These are phyloP conservation scores for Penicillium arizonense DNA, from an alignment of 495 filamentous ascomycete species.

Conservation along the genomic window DNA sequence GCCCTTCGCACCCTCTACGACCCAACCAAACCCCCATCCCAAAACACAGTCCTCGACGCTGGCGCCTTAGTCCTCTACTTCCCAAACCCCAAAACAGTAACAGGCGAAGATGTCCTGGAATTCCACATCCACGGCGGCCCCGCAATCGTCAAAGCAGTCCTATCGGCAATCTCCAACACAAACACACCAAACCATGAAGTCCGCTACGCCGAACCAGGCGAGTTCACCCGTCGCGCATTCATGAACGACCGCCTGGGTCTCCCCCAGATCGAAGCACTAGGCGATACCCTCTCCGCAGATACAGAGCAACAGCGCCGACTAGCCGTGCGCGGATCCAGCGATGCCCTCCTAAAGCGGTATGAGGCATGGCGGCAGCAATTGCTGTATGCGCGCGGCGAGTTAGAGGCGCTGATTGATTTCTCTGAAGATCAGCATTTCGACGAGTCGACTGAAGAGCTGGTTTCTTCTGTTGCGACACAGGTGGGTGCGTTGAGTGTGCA, in stretches of 20 bases:
- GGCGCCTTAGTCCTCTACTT: conserved; percentile 86
- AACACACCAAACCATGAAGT: conserved; percentile 39
- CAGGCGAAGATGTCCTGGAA: conserved; percentile 90
- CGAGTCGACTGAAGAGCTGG: conserved; percentile 71
- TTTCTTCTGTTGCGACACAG: conserved; percentile 62
- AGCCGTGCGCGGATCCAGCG: conserved; percentile 74
- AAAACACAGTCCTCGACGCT: conserved; percentile 67
- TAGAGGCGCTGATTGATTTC: conserved; percentile 96
- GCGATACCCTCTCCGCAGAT: conserved; percentile 79
- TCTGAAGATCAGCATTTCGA: conserved; percentile 97
- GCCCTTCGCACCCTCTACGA: conserved; percentile 73
- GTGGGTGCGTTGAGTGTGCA: conserved; percentile 57
- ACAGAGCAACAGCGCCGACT: conserved; percentile 92
- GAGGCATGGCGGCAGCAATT: conserved; percentile 78
- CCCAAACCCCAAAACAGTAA: conserved; percentile 77
- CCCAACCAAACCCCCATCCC: conserved; percentile 45
- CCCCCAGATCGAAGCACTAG: conserved; percentile 90
- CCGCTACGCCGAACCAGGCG: conserved; percentile 90
- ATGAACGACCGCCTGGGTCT: conserved; percentile 81
- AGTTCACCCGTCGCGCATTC: conserved; percentile 94
- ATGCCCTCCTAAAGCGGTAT: conserved; percentile 71
- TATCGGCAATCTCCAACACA: conserved; percentile 67
- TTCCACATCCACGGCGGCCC: conserved; percentile 92
- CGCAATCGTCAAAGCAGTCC: conserved; percentile 81
- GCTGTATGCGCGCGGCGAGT: conserved; percentile 79